These are phyloP conservation scores for Rhodotorula sp. DNA, from an alignment of 1,284 basidiomycete species.

Conservation along the genomic window DNA sequence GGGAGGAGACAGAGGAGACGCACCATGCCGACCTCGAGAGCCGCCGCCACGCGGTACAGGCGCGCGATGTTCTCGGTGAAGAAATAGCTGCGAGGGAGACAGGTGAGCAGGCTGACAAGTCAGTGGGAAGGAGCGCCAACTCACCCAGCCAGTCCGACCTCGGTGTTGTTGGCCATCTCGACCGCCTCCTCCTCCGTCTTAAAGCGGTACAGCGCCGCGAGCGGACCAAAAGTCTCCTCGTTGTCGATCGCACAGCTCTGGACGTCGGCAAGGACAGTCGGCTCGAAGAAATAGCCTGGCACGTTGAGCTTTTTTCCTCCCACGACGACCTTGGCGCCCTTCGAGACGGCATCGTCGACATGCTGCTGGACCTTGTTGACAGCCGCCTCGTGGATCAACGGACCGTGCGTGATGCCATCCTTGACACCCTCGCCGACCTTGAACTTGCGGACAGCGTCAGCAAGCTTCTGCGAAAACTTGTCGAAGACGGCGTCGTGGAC, in stretches of 20 bases:
- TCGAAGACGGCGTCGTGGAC: conserved; percentile 66
- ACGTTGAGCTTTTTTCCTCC: conserved; percentile 63
- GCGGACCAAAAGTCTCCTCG: conserved; percentile 46
- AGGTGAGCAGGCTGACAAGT: too few relatives aligned
- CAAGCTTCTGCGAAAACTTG: conserved; percentile 77
- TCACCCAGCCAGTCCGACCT: conserved; percentile 79
- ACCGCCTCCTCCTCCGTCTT: conserved; percentile 90
- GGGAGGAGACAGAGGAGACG: conserved; percentile 53
- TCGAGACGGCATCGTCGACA: conserved; percentile 76
- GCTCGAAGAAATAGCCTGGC: conserved; percentile 34
- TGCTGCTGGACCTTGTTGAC: conserved; percentile 84
- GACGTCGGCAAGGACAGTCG: conserved; percentile 43
- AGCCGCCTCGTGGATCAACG: conserved; percentile 83
- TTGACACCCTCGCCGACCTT: conserved; percentile 84
- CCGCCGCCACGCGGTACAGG: conserved; percentile 97
- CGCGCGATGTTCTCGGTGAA: conserved; percentile 85
- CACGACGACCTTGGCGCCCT: conserved; percentile 81
- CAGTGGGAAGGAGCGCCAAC: not conserved
- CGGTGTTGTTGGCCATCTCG: conserved; percentile 75
- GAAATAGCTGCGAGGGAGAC: conserved; percentile 61
- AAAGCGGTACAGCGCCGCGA: conserved; percentile 57
- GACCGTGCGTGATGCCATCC: conserved; percentile 75
- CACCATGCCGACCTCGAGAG: conserved; percentile 94
- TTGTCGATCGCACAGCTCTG: conserved; percentile 38
- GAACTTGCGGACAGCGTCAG: conserved; percentile 81